These are phyloP conservation scores for Penicillium psychrosexuale DNA, from an alignment of 2,329 filamentous ascomycete species.

Conservation along the genomic window DNA sequence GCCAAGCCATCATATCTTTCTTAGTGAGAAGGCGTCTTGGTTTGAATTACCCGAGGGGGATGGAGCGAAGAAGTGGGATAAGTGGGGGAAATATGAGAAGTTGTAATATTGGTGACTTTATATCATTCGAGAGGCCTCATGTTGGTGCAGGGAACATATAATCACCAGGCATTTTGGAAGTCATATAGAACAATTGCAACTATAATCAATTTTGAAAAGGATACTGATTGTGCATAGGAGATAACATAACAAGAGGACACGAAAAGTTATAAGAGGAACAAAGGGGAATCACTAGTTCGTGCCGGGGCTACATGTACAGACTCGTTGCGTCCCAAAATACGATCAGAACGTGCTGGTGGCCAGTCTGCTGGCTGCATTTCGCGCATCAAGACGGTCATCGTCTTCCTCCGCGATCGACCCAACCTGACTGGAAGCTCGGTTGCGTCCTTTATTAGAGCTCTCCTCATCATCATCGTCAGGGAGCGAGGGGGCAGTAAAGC, in stretches of 20 bases:
- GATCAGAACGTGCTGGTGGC: slow-evolving; percentile 86
- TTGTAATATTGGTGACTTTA: background rate
- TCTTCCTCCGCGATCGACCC: slow-evolving; percentile 54
- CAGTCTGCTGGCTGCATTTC: slow-evolving; percentile 89
- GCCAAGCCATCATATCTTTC: slow-evolving; percentile 44
- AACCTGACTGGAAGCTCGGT: slow-evolving; percentile 47
- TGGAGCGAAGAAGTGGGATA: slow-evolving; percentile 28
- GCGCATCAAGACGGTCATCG: slow-evolving; percentile 89
- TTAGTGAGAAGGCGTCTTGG: slow-evolving; percentile 43
- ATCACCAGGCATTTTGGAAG: background rate
- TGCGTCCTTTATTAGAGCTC: slow-evolving; percentile 42
- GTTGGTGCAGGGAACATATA: background rate
- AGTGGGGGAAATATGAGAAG: slow-evolving; percentile 11
- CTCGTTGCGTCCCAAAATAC: slow-evolving; percentile 11
- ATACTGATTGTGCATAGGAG: slow-evolving; percentile 12
- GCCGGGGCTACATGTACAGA: slow-evolving; percentile 36
- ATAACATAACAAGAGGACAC: slow-evolving; percentile 24
- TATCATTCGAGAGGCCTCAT: background rate
- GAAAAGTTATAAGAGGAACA: slow-evolving; percentile 16
- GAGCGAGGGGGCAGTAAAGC: slow-evolving; percentile 60
- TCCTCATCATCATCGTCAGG: slow-evolving; percentile 60
- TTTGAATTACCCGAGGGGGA: slow-evolving; percentile 38
- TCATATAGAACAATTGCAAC: background rate
- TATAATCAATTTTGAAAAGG: background rate
- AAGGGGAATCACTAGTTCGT: slow-evolving; percentile 35